phyloP scores from a whole-genome alignment of 2,329 filamentous ascomycete genomes.

The Phyllosticta citrichinensis region DNA sequence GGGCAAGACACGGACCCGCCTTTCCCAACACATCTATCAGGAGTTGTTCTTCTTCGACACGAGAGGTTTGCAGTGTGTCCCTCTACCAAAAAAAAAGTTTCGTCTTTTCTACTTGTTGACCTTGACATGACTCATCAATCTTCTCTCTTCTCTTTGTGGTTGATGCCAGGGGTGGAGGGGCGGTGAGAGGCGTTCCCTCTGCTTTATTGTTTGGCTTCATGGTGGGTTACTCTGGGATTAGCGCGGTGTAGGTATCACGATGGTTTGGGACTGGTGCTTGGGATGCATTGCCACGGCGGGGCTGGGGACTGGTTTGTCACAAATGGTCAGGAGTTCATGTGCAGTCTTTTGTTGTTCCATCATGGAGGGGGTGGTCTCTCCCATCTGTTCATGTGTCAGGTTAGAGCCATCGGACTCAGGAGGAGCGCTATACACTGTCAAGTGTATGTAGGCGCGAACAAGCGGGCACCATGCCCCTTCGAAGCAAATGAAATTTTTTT shows the following conservation, averaged over 20 bases:
- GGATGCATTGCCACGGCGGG: constrained; percentile 4
- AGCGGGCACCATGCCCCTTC: not conserved
- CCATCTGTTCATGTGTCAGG: not conserved
- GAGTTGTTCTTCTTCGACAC: not conserved
- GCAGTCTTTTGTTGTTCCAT: constrained; percentile 1
- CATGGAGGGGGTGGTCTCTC: not conserved
- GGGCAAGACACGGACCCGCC: not conserved
- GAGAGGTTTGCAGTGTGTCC: constrained; percentile 1
- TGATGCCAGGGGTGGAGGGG: not conserved
- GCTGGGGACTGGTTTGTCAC: constrained; percentile 2
- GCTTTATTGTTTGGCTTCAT: not conserved
- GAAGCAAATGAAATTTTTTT: constrained; percentile 1
- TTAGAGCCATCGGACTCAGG: not conserved
- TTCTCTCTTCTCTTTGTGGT: not conserved
- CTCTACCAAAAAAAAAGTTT: constrained; percentile 1
- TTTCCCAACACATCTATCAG: not conserved
- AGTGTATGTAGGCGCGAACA: constrained; percentile 8
- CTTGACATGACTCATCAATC: not conserved
- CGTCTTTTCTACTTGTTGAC: not conserved
- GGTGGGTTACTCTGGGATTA: constrained; percentile 9
- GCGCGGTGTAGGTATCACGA: constrained; percentile 8
- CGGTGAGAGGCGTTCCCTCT: constrained; percentile 1
- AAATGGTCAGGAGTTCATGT: not conserved
- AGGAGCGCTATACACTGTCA: constrained; percentile 5
- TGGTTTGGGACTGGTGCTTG: constrained; percentile 7